Evolutionary conservation across 495 filamentous ascomycete genomes (phyloP).

Genomic region (Penicillium turbatum): DNA sequence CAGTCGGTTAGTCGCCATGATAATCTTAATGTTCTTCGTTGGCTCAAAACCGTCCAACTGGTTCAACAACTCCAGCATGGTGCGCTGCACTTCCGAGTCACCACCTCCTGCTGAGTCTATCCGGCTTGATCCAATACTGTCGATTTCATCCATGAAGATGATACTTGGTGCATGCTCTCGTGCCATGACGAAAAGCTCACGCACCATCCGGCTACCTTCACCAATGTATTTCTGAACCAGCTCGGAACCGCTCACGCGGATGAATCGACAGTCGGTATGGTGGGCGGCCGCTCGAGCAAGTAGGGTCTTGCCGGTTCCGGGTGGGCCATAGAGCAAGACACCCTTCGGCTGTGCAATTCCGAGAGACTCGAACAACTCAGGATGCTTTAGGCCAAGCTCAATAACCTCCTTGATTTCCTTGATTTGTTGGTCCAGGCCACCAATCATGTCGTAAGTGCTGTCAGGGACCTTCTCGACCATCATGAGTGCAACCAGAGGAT

Average conservation of each 20-base stretch:
- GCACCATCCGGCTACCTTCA: slow-evolving; percentile 96
- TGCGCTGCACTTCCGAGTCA: slow-evolving; percentile 98
- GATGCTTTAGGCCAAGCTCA: slow-evolving; percentile 96
- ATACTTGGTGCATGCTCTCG: slow-evolving; percentile 98
- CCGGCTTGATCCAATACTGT: slow-evolving; percentile 94
- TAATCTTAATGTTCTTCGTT: slow-evolving; percentile 99
- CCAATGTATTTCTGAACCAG: slow-evolving; percentile 99
- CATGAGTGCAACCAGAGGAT: slow-evolving; percentile 99
- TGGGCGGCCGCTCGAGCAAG: slow-evolving; percentile 94
- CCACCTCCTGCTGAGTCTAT: slow-evolving; percentile 93
- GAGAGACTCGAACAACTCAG: slow-evolving; percentile 96
- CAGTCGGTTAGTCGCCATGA: slow-evolving; percentile 98
- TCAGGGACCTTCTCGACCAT: slow-evolving; percentile 99
- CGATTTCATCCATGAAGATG: slow-evolving; percentile 99
- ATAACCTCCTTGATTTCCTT: slow-evolving; percentile 99
- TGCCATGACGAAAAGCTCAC: slow-evolving; percentile 98
- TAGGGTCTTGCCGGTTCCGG: slow-evolving; percentile 95
- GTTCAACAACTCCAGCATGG: slow-evolving; percentile 98
- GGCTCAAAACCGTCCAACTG: slow-evolving; percentile 98
- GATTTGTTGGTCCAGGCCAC: slow-evolving; percentile 97
- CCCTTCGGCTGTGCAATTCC: slow-evolving; percentile 98
- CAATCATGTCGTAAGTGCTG: slow-evolving; percentile 99
- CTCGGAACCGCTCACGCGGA: slow-evolving; percentile 92
- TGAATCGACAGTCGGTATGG: slow-evolving; percentile 98
- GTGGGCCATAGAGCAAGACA: slow-evolving; percentile 93